Percentiles rank a stretch among this genome's conserved stretches.
Evolutionary conservation across 1,139 yeast genomes (phyloP).

Genomic region (Arxiozyma slooffiae): DNA sequence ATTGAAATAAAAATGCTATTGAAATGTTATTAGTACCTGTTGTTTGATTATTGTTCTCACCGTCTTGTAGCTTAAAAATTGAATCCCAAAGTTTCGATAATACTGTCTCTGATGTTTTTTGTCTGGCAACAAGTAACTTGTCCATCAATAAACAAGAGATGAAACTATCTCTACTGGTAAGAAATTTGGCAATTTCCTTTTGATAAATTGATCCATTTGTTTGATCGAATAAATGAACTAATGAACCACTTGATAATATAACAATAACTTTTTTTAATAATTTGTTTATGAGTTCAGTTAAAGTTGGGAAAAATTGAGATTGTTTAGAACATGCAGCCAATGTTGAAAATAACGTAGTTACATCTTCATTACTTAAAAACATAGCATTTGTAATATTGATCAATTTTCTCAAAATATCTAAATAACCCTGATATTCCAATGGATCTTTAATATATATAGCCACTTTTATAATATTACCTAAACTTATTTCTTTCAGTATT

Average conservation of each 20-base stretch:
- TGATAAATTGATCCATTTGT: constrained; percentile 8
- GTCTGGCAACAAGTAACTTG: constrained; percentile 19
- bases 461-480: constrained; percentile 11
- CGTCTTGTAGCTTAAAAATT: constrained; percentile 17
- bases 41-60: constrained; percentile 1
- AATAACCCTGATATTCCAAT: too few species aligned
- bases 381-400: constrained; percentile 18
- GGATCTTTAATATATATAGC: constrained; percentile 21
- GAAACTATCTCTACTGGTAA: constrained; percentile 17
- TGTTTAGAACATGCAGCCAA: constrained; percentile 22
- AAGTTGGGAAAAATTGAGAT: constrained; percentile 18
- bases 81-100: constrained; percentile 15
- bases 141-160: constrained; percentile 21
- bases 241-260: constrained; percentile 19
- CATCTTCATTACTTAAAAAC: constrained; percentile 11
- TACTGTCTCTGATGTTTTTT: constrained; percentile 1
- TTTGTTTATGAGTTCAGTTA: constrained; percentile 18
- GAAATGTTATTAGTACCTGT: constrained; percentile 5
- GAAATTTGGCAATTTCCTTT: constrained; percentile 1
- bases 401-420: constrained; percentile 22
- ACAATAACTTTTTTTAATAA: constrained; percentile 24
- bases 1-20: constrained; percentile 21
- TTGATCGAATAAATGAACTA: constrained; percentile 10
- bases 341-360: constrained; percentile 9
- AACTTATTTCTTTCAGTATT: constrained; percentile 8